Base-by-base conservation (phyloP, 2,329 filamentous ascomycete genomes). In the Talaromyces funiculosus region DNA sequence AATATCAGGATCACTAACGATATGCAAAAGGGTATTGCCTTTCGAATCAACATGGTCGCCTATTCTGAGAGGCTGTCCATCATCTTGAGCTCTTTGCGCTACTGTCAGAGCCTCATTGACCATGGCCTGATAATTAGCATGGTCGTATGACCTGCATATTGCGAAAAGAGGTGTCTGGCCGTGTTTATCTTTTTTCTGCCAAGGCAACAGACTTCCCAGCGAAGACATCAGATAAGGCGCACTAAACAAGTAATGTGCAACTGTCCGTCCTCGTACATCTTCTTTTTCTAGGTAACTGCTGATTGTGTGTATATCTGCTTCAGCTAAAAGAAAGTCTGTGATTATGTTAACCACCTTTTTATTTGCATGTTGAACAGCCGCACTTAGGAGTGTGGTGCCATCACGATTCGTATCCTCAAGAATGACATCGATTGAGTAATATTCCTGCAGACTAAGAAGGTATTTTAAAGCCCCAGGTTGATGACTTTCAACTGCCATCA, bases 121-220 rank as follows among this genome's bases (percentile, higher is more conserved):
- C 94, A 99, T 97, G 51, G 82, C 79, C 57, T 85, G 84, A 74
- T 99, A 99, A 66, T 92, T 83, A 1, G 86, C 82, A 73, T 99
- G 92, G 70, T 99, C 94, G 70, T 99, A 99, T 0, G 92, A 97
- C 67, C 94, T 86, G 73, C 92, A 97, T 0, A 97, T 81, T 1
- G 94, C 94, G 72, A 99, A 97, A 8, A 99, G 78, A 1, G 94
- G 95, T n/a, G 95, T 99, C 75, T 97, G 94, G 0, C 94, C 94
- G 70, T 97, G 97, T 72, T 92, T 95, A 74, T 99, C 94, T 66
- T 88, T 91, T 73, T 95, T 86, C 61, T 86, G 84, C 94, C 94
- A 99, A 8, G 91, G 90, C 57, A 99, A 80, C 65, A 93, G 77
- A 62, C 83, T 82, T 2, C 92, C 92, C 62, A 97, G 87, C 59